Base-by-base conservation (phyloP, 768 basidiomycete genomes). In the Leccinum imitatum region DNA sequence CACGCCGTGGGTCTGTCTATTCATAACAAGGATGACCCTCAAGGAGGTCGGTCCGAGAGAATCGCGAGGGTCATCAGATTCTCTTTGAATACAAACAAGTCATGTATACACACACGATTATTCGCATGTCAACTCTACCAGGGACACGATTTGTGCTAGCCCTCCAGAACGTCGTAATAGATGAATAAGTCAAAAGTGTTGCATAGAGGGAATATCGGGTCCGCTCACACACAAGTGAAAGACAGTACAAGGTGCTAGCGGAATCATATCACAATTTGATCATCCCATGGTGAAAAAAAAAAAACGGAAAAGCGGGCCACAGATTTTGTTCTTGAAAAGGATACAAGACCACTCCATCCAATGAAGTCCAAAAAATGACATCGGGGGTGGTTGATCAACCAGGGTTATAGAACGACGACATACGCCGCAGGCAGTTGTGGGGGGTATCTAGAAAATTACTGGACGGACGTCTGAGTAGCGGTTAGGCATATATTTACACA, bases 401-500 rank as follows among this genome's bases (percentile, higher is more conserved):
- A 47, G 35, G 46, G 35, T 21, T 41, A 51, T 55, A 35, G 17
- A 53, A 59, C 9, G 53, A 47, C 52, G 52, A 23, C 30, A 59
- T 30, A 50, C 33, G 58, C 47, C 48, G 27, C 56, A 59, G 51
- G 23, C 48, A 60, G 35, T 44, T 23, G 51, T 33, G 11, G 31
- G 21, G 65, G 68, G 70, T 65, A 72, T 68, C 62, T 31, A 14
- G n/a, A 52, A 37, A 52, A 53, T 57, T 60, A 65, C 50, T 60
- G 27, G 30, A 59, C 13, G 23, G 50, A 39, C 23, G 17, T 60
- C 56, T 53, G 14, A 13, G 27, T 35, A 21, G 30, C 33, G 23
- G 50, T 63, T 30, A 60, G 50, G 27, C 13, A 50, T 25, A 1
- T 10, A 33, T 46, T 17, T 14, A 47, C 27, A 23, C 23, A 14